Conservation (phyloP, 495 filamentous ascomycete species). For the Penicillium cosmopolitanum region DNA sequence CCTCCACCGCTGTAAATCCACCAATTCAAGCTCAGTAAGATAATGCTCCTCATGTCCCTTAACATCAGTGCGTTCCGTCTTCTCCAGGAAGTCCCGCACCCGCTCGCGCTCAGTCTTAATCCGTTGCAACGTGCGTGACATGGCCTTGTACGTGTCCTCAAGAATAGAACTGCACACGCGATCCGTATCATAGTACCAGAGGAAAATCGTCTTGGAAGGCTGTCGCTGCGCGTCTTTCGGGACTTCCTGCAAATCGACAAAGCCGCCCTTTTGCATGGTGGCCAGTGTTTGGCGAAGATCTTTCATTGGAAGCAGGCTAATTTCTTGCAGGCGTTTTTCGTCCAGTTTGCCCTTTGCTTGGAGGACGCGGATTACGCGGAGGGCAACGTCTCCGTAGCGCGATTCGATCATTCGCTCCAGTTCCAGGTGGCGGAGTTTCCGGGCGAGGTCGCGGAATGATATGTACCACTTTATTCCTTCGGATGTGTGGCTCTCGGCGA, state of each 20-base stretch:
- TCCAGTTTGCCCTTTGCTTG: constrained; percentile 86
- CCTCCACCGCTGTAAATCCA: constrained; percentile 67
- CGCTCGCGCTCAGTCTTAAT: constrained; percentile 70
- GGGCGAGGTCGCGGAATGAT: constrained; percentile 70
- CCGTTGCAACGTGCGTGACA: constrained; percentile 83
- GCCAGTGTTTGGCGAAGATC: constrained; percentile 80
- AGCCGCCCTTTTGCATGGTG: constrained; percentile 78
- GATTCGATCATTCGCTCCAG: constrained; percentile 77
- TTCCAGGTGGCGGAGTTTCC: constrained; percentile 69
- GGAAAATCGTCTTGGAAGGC: constrained; percentile 77
- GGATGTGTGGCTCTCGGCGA: constrained; percentile 52
- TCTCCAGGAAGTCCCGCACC: constrained; percentile 67
- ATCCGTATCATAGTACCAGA: constrained; percentile 87
- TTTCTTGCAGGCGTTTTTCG: constrained; percentile 77
- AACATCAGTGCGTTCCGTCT: constrained; percentile 82
- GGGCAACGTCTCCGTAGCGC: constrained; percentile 72
- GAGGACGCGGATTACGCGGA: constrained; percentile 79
- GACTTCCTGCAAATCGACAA: constrained; percentile 89
- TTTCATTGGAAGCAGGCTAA: constrained; percentile 76
- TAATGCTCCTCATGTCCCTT: constrained; percentile 77
- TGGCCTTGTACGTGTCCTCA: constrained; percentile 81
- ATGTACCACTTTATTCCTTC: constrained; percentile 75
- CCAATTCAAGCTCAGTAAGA: constrained; percentile 68
- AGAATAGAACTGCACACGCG: constrained; percentile 66
- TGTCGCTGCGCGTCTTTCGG: constrained; percentile 80